Percentiles rank a stretch among this genome's conserved stretches.
Evolutionary conservation across 176 grass and related monocot genomes (phyloP).

Genomic region (Triticum urartu): DNA sequence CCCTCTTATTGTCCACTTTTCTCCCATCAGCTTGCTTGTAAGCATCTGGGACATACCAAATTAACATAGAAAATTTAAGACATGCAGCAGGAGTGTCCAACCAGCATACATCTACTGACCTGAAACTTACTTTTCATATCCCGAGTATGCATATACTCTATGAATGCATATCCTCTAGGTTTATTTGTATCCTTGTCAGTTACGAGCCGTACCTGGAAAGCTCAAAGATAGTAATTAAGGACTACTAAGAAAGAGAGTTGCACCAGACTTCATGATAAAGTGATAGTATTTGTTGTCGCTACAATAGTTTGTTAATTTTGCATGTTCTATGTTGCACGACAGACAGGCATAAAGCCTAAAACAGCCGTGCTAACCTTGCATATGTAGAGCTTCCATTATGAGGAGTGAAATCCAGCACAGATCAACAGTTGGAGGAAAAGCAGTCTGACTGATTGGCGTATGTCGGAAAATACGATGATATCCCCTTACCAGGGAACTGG

Average conservation of each 20-base stretch:
- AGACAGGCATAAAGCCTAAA: slow-evolving; percentile 69
- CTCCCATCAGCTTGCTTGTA: slow-evolving; percentile 84
- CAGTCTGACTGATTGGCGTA: slow-evolving; percentile 40
- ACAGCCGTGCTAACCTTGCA: slow-evolving; percentile 82
- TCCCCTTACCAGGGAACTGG: slow-evolving; percentile 78
- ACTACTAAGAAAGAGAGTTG: neutral
- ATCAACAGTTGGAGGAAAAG: slow-evolving; percentile 39
- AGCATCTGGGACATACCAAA: slow-evolving; percentile 48
- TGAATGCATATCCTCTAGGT: slow-evolving; percentile 76
- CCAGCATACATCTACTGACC: neutral
- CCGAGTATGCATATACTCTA: slow-evolving; percentile 68
- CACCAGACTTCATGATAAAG: neutral
- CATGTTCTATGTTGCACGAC: slow-evolving; percentile 64
- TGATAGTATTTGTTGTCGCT: neutral
- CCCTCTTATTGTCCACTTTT: slow-evolving; percentile 70
- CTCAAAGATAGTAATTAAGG: slow-evolving; percentile 28
- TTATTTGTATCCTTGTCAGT: slow-evolving; percentile 75
- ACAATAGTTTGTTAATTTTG: slow-evolving; percentile 22
- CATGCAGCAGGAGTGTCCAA: neutral
- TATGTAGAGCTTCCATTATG: slow-evolving; percentile 49
- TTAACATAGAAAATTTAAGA: slow-evolving; percentile 11
- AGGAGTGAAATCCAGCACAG: slow-evolving; percentile 52
- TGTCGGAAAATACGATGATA: slow-evolving; percentile 34
- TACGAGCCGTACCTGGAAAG: slow-evolving; percentile 56
- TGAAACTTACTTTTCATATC: slow-evolving; percentile 76